Base-by-base conservation (phyloP, 1,284 basidiomycete species). In the Moniliella sp. region DNA sequence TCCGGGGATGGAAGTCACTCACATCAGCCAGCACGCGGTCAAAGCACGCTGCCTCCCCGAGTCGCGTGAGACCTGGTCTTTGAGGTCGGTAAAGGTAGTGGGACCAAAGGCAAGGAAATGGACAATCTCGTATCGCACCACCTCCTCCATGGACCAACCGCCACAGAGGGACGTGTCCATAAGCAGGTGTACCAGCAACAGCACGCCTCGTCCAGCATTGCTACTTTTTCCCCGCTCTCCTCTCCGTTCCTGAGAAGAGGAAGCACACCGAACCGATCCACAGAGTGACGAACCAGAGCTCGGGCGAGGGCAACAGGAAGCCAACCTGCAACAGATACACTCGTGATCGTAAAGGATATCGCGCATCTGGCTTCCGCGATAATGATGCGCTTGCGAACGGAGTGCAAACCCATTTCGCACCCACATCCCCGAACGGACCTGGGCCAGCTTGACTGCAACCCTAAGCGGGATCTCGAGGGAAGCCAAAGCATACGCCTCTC, bases 281-380 rank as follows among this genome's bases (percentile, higher is more conserved):
- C 75, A 71, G 63, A 94, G 88, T 3, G 97, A 67, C 37, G 94
- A 71, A 67, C 77, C 91, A 73, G 16, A 72, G 69, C 43, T 78
- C 71, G n/a, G n/a, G n/a, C 36, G 83, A 75, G 28, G 84, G 66
- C 64, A 94, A 88, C 3, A 97, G 67, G 37, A 94, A 71, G 67
- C 77, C 91, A 16, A 97, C 67, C 25, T 78, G 66, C 47, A 79
- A n/a, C n/a, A 23, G 21, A n/a, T 23, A 16, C 97, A 67, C 47
- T 97, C 88, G 59, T 94, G 84, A 61, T 97, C 88, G 58, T 88
- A 86, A 56, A 88, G 94, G 7, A 83, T 71, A 60, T 94, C 91
- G 16, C 88, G 76, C 33, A 94, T 72, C 69, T 79, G 78, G 57
- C 83, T 83, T 59, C 97, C 88, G 26, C 84, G 77, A 61, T 97